Evolutionary conservation across 2,329 filamentous ascomycete genomes (phyloP).

Genomic region (Colletotrichum melonis): DNA sequence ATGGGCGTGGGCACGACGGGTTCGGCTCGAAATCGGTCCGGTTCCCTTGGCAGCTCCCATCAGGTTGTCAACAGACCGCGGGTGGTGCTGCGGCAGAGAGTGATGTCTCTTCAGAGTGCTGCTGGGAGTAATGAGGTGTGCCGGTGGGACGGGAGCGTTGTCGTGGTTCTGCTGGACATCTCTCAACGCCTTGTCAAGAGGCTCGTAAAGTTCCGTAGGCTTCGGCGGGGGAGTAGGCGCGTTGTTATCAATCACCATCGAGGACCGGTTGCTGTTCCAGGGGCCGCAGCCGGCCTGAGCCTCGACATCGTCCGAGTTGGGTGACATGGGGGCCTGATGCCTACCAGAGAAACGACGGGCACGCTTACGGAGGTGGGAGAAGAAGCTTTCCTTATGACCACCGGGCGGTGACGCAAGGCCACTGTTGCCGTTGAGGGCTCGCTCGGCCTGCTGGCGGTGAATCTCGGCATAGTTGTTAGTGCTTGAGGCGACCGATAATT

Average conservation of each 20-base stretch:
- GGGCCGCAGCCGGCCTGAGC: slow-evolving; percentile 92
- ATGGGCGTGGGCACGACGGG: slow-evolving; percentile 82
- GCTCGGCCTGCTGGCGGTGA: slow-evolving; percentile 91
- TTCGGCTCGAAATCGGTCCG: slow-evolving; percentile 81
- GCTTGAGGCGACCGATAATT: slow-evolving; percentile 91
- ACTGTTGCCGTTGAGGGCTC: slow-evolving; percentile 84
- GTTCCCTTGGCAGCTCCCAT: slow-evolving; percentile 63
- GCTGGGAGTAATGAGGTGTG: slow-evolving; percentile 61
- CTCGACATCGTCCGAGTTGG: slow-evolving; percentile 87
- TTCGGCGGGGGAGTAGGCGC: slow-evolving; percentile 62
- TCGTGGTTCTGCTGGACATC: slow-evolving; percentile 65
- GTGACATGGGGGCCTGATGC: slow-evolving; percentile 84
- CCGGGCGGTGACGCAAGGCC: slow-evolving; percentile 81
- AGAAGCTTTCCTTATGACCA: slow-evolving; percentile 94
- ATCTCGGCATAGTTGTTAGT: slow-evolving; percentile 93
- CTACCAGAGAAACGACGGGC: slow-evolving; percentile 92
- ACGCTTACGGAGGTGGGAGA: slow-evolving; percentile 94
- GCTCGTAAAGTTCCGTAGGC: slow-evolving; percentile 66
- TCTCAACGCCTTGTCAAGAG: slow-evolving; percentile 67
- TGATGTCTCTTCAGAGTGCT: slow-evolving; percentile 73
- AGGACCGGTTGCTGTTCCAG: slow-evolving; percentile 88
- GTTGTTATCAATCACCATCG: slow-evolving; percentile 78
- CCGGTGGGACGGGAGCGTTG: slow-evolving; percentile 62
- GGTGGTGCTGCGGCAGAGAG: slow-evolving; percentile 69
- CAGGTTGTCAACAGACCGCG: slow-evolving; percentile 73